Percentiles rank a stretch among this genome's conserved stretches.
Evolutionary conservation across 2,329 filamentous ascomycete genomes (phyloP).

Genomic region (Aspergillus sp.): DNA sequence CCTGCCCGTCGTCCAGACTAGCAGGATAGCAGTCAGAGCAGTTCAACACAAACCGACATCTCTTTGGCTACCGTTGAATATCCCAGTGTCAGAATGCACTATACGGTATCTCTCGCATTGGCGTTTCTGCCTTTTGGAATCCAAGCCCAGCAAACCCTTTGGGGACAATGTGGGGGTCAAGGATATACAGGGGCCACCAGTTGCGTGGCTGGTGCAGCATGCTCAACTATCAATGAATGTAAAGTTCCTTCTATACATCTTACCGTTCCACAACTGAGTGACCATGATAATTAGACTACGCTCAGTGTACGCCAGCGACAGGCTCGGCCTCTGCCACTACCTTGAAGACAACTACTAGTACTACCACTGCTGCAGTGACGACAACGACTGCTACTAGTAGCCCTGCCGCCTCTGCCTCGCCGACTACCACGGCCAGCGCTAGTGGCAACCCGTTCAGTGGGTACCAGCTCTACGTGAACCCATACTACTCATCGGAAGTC

Average conservation of each 20-base stretch:
- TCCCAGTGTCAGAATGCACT: not conserved
- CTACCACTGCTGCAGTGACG: not conserved
- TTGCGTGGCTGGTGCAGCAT: not conserved
- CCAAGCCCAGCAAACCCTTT: conserved; percentile 1
- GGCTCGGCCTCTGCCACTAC: not conserved
- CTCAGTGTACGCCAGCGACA: conserved; percentile 1
- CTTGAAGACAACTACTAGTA: conserved; percentile 1
- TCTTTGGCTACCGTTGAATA: not conserved
- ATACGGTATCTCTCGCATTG: not conserved
- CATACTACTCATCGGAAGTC: conserved; percentile 57
- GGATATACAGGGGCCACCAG: not conserved
- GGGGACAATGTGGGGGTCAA: conserved; percentile 1
- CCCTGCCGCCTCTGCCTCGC: not conserved
- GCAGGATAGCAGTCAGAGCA: not conserved
- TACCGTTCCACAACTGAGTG: not conserved
- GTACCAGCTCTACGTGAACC: conserved; percentile 54
- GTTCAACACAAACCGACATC: accelerated
- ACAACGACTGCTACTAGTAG: not conserved
- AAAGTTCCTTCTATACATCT: not conserved
- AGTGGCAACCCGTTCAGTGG: conserved; percentile 56
- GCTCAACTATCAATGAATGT: not conserved
- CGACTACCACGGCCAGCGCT: conserved; percentile 20
- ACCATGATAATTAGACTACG: not conserved
- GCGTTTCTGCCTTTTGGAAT: not conserved
- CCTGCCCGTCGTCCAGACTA: not conserved